Base-by-base conservation (phyloP, 2,329 filamentous ascomycete genomes). In the Ascochyta pisi region DNA sequence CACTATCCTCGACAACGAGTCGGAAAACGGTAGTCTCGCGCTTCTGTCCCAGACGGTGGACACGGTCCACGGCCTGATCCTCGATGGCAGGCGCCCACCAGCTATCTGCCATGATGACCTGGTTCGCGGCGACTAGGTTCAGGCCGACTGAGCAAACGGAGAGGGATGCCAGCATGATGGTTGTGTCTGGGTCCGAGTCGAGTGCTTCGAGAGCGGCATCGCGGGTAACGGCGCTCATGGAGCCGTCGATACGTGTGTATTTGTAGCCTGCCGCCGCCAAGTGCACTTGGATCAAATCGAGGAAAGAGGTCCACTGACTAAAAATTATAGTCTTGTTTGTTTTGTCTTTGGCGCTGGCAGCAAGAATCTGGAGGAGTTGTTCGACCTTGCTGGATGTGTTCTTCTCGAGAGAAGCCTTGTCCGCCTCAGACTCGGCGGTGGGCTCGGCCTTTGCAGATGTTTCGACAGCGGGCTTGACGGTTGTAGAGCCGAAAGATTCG, bases 31-130 rank as follows among this genome's bases (percentile, higher is more conserved):
- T 92, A 0, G 89, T 92, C 58, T 88, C 84, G 34, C 89, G 84
- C 61, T 83, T 93, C 77, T 96, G 93, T 0, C 92, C 92, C 0
- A 96, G 81, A 0, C 92, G 84, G 71, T 96, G 91, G 6, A 96
- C 92, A 4, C 92, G 88, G 70, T 96, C 92, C 3, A 96, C 84
- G 3, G 93, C 93, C 72, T 96, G 92, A 64, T 96, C 92, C 74
- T 96, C 92, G 51, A 96, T 95, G 0, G 92, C 92, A 0, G 92
- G 92, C 1, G 92, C 92, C 75, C 92, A 96, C 92, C 91, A 96
- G 56, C 86, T 90, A 73, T 96, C 92, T 0, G 86, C 85, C 19
- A 96, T 81, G 41, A 96, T 86, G 55, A 96, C 91, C 6, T 92
- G 92, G 66, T 95, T 92, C 0, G 92, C 92, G 0, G 91, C 87